phyloP scores from a whole-genome alignment of 2,329 filamentous ascomycete species.

The Clonostachys byssicola region DNA sequence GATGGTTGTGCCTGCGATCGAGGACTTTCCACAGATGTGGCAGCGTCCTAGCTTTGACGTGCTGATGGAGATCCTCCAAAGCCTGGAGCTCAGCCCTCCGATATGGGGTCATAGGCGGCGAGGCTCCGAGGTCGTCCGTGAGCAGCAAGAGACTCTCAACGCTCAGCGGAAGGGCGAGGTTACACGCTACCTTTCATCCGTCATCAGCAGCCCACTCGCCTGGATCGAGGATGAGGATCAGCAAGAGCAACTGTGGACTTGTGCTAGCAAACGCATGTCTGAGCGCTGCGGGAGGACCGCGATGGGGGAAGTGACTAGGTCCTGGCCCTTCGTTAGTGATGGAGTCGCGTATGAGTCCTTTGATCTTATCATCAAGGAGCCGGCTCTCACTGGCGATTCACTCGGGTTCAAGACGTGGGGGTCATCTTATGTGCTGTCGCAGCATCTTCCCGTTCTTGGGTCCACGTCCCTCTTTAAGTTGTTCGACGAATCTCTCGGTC shows the following conservation, averaged over 20 bases:
- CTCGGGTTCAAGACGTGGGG: conserved; percentile 95
- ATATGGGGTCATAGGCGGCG: conserved; percentile 55
- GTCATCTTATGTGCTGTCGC: conserved; percentile 80
- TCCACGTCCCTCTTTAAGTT: conserved; percentile 38
- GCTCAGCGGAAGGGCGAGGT: conserved; percentile 43
- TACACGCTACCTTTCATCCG: conserved; percentile 62
- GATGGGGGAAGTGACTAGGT: conserved; percentile 52
- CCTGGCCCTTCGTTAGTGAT: conserved; percentile 43
- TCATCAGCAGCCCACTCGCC: conserved; percentile 61
- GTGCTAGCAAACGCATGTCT: conserved; percentile 74
- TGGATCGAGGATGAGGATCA: conserved; percentile 68
- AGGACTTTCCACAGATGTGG: conserved; percentile 79
- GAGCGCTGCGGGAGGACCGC: conserved; percentile 75
- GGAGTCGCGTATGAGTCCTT: conserved; percentile 28
- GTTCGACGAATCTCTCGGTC: conserved; percentile 27
- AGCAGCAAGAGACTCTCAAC: conserved; percentile 31
- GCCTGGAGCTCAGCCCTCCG: conserved; percentile 62
- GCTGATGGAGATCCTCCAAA: conserved; percentile 61
- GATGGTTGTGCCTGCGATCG: background rate
- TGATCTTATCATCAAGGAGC: conserved; percentile 75
- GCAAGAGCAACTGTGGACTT: conserved; percentile 69
- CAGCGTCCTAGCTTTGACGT: conserved; percentile 62
- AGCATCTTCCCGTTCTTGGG: conserved; percentile 53
- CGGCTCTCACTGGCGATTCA: conserved; percentile 81
- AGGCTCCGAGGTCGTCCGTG: conserved; percentile 32